Evolutionary conservation across 2,329 filamentous ascomycete genomes (phyloP), one percentile per base, ranked within the genome.

Genomic region (Scolecobasidium constrictum): DNA sequence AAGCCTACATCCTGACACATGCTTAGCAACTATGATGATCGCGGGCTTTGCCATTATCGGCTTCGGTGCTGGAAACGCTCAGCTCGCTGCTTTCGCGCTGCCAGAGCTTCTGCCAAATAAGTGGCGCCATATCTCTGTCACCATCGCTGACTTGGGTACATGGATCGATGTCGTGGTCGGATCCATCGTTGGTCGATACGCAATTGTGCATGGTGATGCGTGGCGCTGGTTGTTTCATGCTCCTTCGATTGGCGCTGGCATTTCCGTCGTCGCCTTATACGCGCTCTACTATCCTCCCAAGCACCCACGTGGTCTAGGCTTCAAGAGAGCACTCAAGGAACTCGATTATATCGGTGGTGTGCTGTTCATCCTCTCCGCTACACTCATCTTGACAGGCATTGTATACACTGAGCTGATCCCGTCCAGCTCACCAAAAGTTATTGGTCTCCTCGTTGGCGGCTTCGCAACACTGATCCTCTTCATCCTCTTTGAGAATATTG

Each of bases 151-250:
- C 44, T 38, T 42, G n/a, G 53, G 49, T 7, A 62, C 66, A 12
- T 65, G 65, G 38, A 54, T 72, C 42, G 61, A 63, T 2, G 66
- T 71, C 7, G 61, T 70, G 18, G 34, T 48, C 17, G 43, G 46
- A 18, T 37, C 21, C 13, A 43, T 49, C 11, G 40, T 38, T 11
- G 47, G 43, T 3, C 36, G 43, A 17, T 49, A 46, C 22, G 43
- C 47, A n/a, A 42, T 49, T 33, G 38, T 23, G 4, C n/a, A 37
- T 7, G 16, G 11, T 16, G 35, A 43, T 4, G 35, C 34, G 13
- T 43, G 41, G 35, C 18, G 16, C 13, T 38, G 22, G 34, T 15
- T 43, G 3, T 43, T 38, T 15, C 23, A 37, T 23, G n/a, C 7
- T 22, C 21, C 34, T 11, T 11, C 23, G 2, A 35, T 45, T 19